phyloP scores from a whole-genome alignment of 1,284 basidiomycete species.

The Grifola frondosa region DNA sequence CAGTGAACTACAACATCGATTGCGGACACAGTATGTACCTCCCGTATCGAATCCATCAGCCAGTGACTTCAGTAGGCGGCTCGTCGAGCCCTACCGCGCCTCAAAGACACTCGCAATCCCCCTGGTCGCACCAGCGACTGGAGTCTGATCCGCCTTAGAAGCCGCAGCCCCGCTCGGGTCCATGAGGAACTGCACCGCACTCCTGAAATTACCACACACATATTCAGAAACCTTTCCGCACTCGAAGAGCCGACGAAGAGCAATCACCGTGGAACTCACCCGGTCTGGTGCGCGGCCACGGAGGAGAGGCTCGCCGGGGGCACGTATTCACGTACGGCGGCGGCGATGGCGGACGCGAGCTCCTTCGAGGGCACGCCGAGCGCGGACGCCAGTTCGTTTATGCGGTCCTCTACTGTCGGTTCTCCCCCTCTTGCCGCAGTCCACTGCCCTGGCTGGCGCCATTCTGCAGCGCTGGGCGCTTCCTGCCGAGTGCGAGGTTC shows the following conservation, averaged over 20 bases:
- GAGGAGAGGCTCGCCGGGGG: conserved; percentile 58
- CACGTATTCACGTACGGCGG: conserved; percentile 53
- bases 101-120: conserved; percentile 38
- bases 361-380: conserved; percentile 61
- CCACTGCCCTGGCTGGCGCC: conserved; percentile 1
- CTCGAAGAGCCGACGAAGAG: not conserved
- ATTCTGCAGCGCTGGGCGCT: conserved; percentile 4
- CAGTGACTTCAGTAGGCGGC: conserved; percentile 35
- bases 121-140: conserved; percentile 7
- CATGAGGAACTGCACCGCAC: conserved; percentile 26
- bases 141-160: conserved; percentile 15
- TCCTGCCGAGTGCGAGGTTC: conserved; percentile 47
- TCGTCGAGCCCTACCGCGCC: conserved; percentile 50
- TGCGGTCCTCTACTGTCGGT: conserved; percentile 49
- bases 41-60: too few relatives aligned
- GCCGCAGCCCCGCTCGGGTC: conserved; percentile 20
- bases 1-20: too few relatives aligned
- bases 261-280: conserved; percentile 38
- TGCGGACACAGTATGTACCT: too few relatives aligned
- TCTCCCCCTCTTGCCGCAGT: conserved; percentile 16
- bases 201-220: too few relatives aligned
- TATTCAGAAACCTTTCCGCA: not conserved
- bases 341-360: conserved; percentile 60
- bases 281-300: conserved; percentile 47
- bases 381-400: conserved; percentile 57